These are phyloP conservation scores for Pleurotus citrinopileatus DNA, from an alignment of 768 basidiomycete species.

Conservation along the genomic window DNA sequence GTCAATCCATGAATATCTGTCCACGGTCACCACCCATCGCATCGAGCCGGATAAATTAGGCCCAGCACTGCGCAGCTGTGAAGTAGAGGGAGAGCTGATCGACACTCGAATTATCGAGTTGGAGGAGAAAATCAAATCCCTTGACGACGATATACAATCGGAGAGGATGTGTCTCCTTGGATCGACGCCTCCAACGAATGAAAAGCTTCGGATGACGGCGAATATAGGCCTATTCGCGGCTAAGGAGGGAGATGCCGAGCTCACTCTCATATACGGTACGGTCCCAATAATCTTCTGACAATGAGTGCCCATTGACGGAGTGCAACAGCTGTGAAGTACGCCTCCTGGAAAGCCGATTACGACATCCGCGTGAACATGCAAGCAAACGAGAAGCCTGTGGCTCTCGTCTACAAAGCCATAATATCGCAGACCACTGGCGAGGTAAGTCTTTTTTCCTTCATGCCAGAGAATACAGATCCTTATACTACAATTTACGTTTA, in stretches of 20 bases:
- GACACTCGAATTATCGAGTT: constrained; percentile 14
- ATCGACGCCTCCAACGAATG: constrained; percentile 10
- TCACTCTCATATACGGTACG: constrained; percentile 21
- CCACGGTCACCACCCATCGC: constrained; percentile 14
- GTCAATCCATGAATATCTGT: constrained; percentile 16
- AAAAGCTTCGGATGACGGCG: constrained; percentile 13
- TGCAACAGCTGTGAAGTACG: constrained; percentile 4
- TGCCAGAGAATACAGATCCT: no score
- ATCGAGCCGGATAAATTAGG: constrained; percentile 17
- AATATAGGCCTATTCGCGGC: constrained; percentile 20
- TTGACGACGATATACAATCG: constrained; percentile 14
- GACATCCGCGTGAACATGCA: constrained; percentile 15
- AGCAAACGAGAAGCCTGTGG: constrained; percentile 1
- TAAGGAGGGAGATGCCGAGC: constrained; percentile 17
- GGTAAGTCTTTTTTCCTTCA: no score
- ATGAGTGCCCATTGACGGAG: neutral
- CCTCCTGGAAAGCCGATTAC: constrained; percentile 12
- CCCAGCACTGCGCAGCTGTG: constrained; percentile 15
- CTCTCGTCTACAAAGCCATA: constrained; percentile 13
- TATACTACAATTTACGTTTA: constrained; percentile 9
- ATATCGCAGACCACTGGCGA: constrained; percentile 13
- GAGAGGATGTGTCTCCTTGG: constrained; percentile 2
- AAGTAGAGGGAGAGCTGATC: constrained; percentile 14
- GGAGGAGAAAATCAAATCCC: constrained; percentile 12
- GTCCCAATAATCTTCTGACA: neutral